A percentile compares a stretch with the other conserved stretches of the same genome.
These are phyloP conservation scores for Heritiera littoralis DNA, from an alignment of 345 rosid species.

Conservation along the genomic window DNA sequence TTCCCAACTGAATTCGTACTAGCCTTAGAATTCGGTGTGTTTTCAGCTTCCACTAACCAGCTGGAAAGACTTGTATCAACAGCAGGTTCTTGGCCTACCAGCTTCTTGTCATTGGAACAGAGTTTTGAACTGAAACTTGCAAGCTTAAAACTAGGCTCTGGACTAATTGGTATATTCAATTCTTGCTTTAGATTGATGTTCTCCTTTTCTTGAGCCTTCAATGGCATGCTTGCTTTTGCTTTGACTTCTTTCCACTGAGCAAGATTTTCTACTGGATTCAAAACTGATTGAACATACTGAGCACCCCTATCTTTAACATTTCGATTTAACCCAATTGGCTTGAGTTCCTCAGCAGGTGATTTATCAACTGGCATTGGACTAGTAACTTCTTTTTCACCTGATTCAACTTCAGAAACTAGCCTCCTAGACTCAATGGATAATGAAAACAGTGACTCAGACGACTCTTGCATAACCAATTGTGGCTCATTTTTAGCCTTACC, in stretches of 20 bases:
- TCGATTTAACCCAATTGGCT: constrained; percentile 22
- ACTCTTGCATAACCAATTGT: constrained; percentile 40
- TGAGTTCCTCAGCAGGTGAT: constrained; percentile 22
- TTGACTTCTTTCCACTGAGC: constrained; percentile 45
- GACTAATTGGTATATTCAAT: constrained; percentile 6
- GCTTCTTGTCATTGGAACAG: constrained; percentile 22
- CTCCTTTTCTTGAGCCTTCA: constrained; percentile 42
- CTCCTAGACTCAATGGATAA: constrained; percentile 58
- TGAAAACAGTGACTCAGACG: constrained; percentile 69
- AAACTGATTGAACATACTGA: constrained; percentile 38
- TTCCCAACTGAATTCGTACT: constrained; percentile 40
- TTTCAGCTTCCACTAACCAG: constrained; percentile 56
- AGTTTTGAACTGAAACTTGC: constrained; percentile 7
- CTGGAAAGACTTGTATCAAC: constrained; percentile 68
- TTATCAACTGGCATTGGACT: constrained; percentile 31
- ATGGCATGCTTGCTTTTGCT: constrained; percentile 31
- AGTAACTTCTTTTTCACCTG: constrained; percentile 44
- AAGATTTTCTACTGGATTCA: constrained; percentile 57
- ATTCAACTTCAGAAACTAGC: constrained; percentile 27
- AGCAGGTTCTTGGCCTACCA: constrained; percentile 35
- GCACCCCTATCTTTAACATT: constrained; percentile 34
- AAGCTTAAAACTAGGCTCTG: constrained; percentile 28
- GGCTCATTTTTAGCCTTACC: constrained; percentile 11
- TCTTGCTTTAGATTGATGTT: constrained; percentile 36
- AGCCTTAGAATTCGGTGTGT: constrained; percentile 37